These are phyloP conservation scores for Alternaria tenuissima DNA, from an alignment of 2,329 filamentous ascomycete species.

Conservation along the genomic window DNA sequence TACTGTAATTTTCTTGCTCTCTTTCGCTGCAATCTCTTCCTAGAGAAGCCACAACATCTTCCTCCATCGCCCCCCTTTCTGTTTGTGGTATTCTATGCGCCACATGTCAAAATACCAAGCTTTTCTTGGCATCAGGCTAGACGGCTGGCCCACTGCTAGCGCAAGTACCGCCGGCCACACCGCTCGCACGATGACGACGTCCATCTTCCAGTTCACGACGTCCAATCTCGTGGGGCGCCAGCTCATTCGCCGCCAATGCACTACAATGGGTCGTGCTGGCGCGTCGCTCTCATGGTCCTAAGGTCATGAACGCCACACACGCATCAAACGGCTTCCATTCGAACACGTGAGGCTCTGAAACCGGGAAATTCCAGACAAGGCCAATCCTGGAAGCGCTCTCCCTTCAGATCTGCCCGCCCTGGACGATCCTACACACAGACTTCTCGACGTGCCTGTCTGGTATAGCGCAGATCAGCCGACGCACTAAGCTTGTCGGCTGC, in stretches of 20 bases:
- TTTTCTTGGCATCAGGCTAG: slow-evolving; percentile 10
- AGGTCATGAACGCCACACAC: slow-evolving; percentile 7
- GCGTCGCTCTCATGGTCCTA: slow-evolving; percentile 1
- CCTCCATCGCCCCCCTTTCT: not conserved
- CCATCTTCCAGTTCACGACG: slow-evolving; percentile 4
- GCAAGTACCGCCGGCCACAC: slow-evolving; percentile 11
- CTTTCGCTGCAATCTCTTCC: not conserved
- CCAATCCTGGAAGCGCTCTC: slow-evolving; percentile 15
- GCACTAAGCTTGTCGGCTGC: slow-evolving; percentile 7
- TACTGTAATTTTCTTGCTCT: not conserved
- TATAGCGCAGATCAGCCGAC: slow-evolving; percentile 11
- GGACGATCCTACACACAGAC: slow-evolving; percentile 16
- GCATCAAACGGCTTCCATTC: not conserved
- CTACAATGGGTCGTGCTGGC: slow-evolving; percentile 1
- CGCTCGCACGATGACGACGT: slow-evolving; percentile 20
- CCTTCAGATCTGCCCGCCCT: slow-evolving; percentile 24
- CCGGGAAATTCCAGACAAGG: slow-evolving; percentile 11
- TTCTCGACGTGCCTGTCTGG: slow-evolving; percentile 8
- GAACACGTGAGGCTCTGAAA: slow-evolving; percentile 11
- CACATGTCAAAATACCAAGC: slow-evolving; percentile 13
- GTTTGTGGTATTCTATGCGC: slow-evolving; percentile 1
- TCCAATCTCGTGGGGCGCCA: slow-evolving; percentile 4
- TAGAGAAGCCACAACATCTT: not conserved
- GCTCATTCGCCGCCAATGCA: slow-evolving; percentile 7
- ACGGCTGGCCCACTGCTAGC: slow-evolving; percentile 7